Evolutionary conservation across 2,329 filamentous ascomycete genomes (phyloP).

Genomic region (Alternaria sp.): DNA sequence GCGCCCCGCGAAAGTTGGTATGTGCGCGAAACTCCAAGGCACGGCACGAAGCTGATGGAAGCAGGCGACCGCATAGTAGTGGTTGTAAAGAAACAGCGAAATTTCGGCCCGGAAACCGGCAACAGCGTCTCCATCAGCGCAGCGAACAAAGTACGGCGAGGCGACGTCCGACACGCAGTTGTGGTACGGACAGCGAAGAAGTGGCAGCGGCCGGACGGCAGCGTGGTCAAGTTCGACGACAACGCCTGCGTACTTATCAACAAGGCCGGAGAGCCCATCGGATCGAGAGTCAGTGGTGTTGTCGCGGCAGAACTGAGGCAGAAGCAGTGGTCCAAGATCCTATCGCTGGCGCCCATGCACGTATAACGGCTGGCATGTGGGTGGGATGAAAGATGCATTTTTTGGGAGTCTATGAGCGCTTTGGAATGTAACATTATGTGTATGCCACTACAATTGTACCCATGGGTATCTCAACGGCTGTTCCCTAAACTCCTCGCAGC

Average conservation of each 20-base stretch:
- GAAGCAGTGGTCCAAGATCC: conserved; percentile 98
- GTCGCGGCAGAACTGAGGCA: conserved; percentile 88
- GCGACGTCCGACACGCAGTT: conserved; percentile 95
- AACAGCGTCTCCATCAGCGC: conserved; percentile 74
- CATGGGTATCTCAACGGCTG: conserved; percentile 42
- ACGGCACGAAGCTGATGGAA: conserved; percentile 14
- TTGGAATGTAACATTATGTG: conserved; percentile 32
- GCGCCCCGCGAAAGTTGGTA: conserved; percentile 86
- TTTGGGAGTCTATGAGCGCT: conserved; percentile 12
- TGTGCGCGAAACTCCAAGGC: conserved; percentile 28
- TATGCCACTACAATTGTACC: conserved; percentile 40
- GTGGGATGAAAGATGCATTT: conserved; percentile 9
- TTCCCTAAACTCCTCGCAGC: conserved; percentile 36
- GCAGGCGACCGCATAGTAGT: conserved; percentile 95
- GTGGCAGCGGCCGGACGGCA: conserved; percentile 85
- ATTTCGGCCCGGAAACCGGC: conserved; percentile 72
- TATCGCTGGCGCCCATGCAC: conserved; percentile 90
- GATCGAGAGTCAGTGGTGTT: conserved; percentile 75
- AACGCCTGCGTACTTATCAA: conserved; percentile 98
- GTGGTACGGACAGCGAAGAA: conserved; percentile 91
- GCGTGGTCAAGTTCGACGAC: conserved; percentile 91
- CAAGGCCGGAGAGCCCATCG: conserved; percentile 94
- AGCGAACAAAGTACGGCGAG: conserved; percentile 92
- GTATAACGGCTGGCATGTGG: conserved; percentile 51
- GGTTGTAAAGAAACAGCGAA: conserved; percentile 94